Evolutionary conservation across 352 stramenopile genomes (phyloP), one percentile per base, ranked within the genome.

Genomic region (Pythium dissotocum): DNA sequence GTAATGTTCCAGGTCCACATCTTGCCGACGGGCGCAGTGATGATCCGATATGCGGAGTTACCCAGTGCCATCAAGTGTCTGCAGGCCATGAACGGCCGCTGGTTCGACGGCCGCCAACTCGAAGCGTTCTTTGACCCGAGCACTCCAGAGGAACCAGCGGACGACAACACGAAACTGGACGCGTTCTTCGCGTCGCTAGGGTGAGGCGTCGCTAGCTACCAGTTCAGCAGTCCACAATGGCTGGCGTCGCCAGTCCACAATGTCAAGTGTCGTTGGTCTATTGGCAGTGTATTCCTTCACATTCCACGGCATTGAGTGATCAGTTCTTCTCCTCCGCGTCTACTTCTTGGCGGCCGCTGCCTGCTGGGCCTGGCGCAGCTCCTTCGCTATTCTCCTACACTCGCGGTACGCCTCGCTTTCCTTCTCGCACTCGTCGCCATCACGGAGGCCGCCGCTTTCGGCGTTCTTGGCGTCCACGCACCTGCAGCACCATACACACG

Each of bases 71-170:
- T 90, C 58, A 73, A 84, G 57, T 95, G 88, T 40, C 69, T 91
- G n/a, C 76, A 89, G 58, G 81, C 81, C 56, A 92, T 93, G 85
- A 70, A 93, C 42, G 78, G 78, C 0, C 81, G 88, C 14, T 95
- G 84, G 85, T 95, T 95, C 71, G 84, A 80, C 55, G 86, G 88
- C 2, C 76, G 79, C 12, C 75, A 93, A 67, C 77, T 95, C 55
- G 71, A 79, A 58, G 85, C 86, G 35, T 51, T 59, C 21, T 91
- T 93, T 52, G 80, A 93, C 38, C 79, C 83, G 49, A 67, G 72
- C n/a, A 80, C 74, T 12, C 66, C 77, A 0, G 79, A 91, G 44
- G 77, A 88, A 28, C 77, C 85, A 0, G 78, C 75, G 8, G 86
- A 93, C 56, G 75, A 78, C 36, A 80, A 92, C 48, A 82, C 83